A percentile compares a stretch with the other conserved stretches of the same genome.
These are phyloP conservation scores for Stylosanthes scabra DNA, from an alignment of 331 rosid genomes.

Conservation along the genomic window DNA sequence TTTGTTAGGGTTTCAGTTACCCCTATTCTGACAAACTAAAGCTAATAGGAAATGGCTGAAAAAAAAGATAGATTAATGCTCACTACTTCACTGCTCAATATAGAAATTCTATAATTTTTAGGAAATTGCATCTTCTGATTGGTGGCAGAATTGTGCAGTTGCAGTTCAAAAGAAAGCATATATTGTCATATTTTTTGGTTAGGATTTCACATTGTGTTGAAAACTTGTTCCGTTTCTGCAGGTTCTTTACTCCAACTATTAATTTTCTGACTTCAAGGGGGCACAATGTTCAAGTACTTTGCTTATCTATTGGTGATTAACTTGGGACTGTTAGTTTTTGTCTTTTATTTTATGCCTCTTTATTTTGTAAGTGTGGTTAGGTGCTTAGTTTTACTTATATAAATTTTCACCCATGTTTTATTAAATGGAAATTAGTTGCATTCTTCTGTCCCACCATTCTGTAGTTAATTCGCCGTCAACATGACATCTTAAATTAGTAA, in stretches of 20 bases:
- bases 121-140: too few relatives aligned
- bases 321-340: conserved; percentile 34
- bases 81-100: background rate
- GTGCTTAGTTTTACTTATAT: background rate
- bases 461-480: conserved; percentile 13
- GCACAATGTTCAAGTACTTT: conserved; percentile 71
- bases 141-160: background rate
- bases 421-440: conserved; percentile 1
- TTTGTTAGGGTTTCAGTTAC: background rate
- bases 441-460: conserved; percentile 5
- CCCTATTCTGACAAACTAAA: conserved; percentile 3
- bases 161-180: background rate
- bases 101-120: background rate
- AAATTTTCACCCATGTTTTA: conserved; percentile 3
- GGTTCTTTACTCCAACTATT: conserved; percentile 93
- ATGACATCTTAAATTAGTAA: conserved; percentile 26
- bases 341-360: conserved; percentile 27
- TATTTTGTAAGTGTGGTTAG: background rate
- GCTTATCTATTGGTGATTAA: conserved; percentile 80
- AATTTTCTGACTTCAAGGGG: conserved; percentile 79
- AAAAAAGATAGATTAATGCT: conserved; percentile 5
- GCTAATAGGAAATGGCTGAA: conserved; percentile 6
- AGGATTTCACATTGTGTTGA: conserved; percentile 34
- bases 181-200: conserved; percentile 10
- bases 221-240: conserved; percentile 53